A percentile compares a stretch with the other conserved stretches of the same genome.
These are phyloP conservation scores for Xylariomycetidae sp. DNA, from an alignment of 2,329 filamentous ascomycete species.

Conservation along the genomic window DNA sequence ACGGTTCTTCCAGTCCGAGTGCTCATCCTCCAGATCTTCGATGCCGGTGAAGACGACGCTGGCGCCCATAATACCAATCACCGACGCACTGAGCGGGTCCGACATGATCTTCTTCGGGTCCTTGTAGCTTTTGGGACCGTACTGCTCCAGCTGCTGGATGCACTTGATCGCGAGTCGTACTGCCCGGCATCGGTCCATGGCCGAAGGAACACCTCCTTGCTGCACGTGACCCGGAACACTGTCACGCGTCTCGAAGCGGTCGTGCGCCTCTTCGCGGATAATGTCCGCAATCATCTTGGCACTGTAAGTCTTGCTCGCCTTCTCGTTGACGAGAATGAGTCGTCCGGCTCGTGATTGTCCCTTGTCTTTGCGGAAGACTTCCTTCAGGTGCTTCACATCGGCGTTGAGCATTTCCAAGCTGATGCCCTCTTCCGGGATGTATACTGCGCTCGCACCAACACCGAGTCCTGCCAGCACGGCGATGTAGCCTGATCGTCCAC, in stretches of 20 bases:
- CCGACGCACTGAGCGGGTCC: slow-evolving; percentile 66
- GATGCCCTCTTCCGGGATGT: slow-evolving; percentile 95
- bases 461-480: slow-evolving; percentile 84
- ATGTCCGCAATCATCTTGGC: slow-evolving; percentile 93
- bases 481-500: slow-evolving; percentile 88
- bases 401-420: slow-evolving; percentile 85
- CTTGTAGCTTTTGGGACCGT: slow-evolving; percentile 56
- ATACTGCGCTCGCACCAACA: slow-evolving; percentile 89
- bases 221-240: slow-evolving; percentile 92
- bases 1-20: slow-evolving; percentile 90
- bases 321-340: slow-evolving; percentile 94
- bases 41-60: slow-evolving; percentile 83
- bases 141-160: slow-evolving; percentile 83
- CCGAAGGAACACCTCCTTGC: slow-evolving; percentile 84
- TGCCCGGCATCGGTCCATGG: slow-evolving; percentile 93
- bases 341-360: slow-evolving; percentile 88
- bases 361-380: slow-evolving; percentile 77
- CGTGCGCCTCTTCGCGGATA: slow-evolving; percentile 87
- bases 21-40: slow-evolving; percentile 70
- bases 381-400: slow-evolving; percentile 83
- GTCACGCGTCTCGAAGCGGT: slow-evolving; percentile 86
- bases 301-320: slow-evolving; percentile 81
- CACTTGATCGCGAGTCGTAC: slow-evolving; percentile 90
- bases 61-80: slow-evolving; percentile 90
- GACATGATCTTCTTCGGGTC: slow-evolving; percentile 57